Evolutionary conservation across 345 rosid genomes (phyloP).

Genomic region (Laguncularia racemosa): DNA sequence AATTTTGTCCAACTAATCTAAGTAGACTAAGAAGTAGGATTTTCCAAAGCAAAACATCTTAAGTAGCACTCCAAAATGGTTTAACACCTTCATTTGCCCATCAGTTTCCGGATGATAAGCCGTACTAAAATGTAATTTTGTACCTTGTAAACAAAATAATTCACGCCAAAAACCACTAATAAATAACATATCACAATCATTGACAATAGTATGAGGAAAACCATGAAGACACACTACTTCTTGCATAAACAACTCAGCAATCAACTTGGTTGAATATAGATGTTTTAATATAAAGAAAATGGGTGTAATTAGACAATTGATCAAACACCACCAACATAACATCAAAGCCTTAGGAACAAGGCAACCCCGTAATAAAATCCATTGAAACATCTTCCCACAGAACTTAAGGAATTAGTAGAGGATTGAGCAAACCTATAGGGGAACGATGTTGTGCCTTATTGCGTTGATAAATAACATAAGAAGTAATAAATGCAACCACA

Average conservation of each 20-base stretch:
- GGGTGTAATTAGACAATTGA: background rate
- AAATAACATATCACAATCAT: background rate
- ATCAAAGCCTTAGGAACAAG: background rate
- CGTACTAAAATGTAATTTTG: background rate
- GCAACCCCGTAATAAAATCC: background rate
- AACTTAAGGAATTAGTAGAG: background rate
- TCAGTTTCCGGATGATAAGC: background rate
- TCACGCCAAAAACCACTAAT: background rate
- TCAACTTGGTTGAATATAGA: background rate
- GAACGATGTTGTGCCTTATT: background rate
- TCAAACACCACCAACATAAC: background rate
- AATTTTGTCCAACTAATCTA: no score
- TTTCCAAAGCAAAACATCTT: background rate
- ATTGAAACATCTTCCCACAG: background rate
- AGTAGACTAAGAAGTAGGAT: background rate
- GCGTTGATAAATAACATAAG: background rate
- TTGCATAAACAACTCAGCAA: background rate
- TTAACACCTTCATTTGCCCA: background rate
- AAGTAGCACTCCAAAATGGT: background rate
- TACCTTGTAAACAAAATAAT: background rate
- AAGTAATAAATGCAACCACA: background rate
- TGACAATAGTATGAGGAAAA: background rate
- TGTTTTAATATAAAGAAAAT: background rate
- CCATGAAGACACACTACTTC: background rate
- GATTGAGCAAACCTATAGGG: background rate